phyloP scores from a whole-genome alignment of 73 alveolate species.

The Paramecium biaurelia region DNA sequence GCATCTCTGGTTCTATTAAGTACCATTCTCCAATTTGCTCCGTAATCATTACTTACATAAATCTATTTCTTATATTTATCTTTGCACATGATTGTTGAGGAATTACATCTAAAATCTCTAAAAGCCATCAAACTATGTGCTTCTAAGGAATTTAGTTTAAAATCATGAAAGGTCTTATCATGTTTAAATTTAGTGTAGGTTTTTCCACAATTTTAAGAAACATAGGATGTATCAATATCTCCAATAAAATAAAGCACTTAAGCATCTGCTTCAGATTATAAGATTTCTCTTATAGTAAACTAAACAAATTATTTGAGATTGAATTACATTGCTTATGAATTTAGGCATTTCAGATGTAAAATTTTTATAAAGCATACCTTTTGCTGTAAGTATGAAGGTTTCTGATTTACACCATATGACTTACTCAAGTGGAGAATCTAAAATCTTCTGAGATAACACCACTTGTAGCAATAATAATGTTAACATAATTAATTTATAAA shows the following conservation, averaged over 20 bases:
- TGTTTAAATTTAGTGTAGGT: conserved; percentile 31
- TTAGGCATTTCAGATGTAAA: background rate
- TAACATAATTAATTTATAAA: background rate
- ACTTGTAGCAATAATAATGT: background rate
- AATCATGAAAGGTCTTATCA: conserved; percentile 39
- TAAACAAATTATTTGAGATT: background rate
- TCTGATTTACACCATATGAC: conserved; percentile 19
- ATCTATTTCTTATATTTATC: conserved; percentile 40
- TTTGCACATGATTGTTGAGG: background rate
- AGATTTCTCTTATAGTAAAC: conserved; percentile 46
- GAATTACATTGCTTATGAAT: background rate
- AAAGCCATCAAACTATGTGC: background rate
- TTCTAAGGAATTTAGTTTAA: conserved; percentile 15
- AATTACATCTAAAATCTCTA: conserved; percentile 8
- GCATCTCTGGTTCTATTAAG: conserved; percentile 46
- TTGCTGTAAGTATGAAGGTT: background rate
- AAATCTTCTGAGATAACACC: background rate
- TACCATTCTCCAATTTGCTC: background rate
- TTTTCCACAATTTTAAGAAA: conserved; percentile 56
- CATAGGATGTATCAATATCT: conserved; percentile 17
- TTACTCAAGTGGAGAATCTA: conserved; percentile 40
- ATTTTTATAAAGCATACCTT: conserved; percentile 20
- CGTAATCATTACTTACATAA: conserved; percentile 27
- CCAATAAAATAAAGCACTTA: conserved; percentile 45
- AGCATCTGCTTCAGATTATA: conserved; percentile 51